Evolutionary conservation across 208 protist species (phyloP).

Genomic region (Crithidia bombi): DNA sequence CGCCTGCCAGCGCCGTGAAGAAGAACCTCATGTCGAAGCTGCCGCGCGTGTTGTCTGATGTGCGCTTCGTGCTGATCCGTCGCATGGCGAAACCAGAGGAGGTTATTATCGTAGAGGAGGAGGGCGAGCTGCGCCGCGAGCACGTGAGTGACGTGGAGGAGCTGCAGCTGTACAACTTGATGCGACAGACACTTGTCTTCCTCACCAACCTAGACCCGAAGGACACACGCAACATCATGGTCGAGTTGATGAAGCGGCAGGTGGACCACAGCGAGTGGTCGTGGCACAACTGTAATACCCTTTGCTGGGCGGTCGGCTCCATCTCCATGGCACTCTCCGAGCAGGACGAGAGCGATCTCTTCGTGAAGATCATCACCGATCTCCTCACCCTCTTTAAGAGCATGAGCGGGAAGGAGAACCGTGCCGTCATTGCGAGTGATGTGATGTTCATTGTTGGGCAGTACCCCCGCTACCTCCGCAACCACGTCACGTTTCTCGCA

Average conservation of each 20-base stretch:
- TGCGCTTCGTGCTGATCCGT: conserved; percentile 96
- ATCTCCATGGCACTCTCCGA: conserved; percentile 96
- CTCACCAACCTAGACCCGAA: conserved; percentile 96
- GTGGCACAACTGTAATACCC: conserved; percentile 97
- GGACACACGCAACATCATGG: conserved; percentile 98
- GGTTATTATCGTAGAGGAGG: conserved; percentile 98
- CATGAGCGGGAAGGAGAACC: conserved; percentile 97
- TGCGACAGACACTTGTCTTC: conserved; percentile 97
- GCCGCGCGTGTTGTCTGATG: conserved; percentile 76
- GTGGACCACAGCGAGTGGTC: conserved; percentile 94
- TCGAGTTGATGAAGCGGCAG: conserved; percentile 74
- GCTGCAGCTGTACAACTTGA: conserved; percentile 97
- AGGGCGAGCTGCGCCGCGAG: conserved; percentile 97
- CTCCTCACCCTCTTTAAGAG: conserved; percentile 97
- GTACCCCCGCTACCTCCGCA: conserved; percentile 98
- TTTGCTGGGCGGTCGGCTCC: conserved; percentile 99
- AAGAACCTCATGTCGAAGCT: conserved; percentile 69
- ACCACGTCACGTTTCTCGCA: conserved; percentile 98
- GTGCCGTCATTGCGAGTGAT: conserved; percentile 98
- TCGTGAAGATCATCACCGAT: conserved; percentile 98
- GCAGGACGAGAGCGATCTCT: conserved; percentile 97
- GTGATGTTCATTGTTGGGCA: conserved; percentile 99
- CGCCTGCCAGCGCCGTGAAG: conserved; percentile 52
- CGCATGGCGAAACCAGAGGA: conserved; percentile 99
- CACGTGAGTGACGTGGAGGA: conserved; percentile 97